These are phyloP conservation scores for Botryosphaeria dothidea DNA, from an alignment of 2,329 filamentous ascomycete species.

Conservation along the genomic window DNA sequence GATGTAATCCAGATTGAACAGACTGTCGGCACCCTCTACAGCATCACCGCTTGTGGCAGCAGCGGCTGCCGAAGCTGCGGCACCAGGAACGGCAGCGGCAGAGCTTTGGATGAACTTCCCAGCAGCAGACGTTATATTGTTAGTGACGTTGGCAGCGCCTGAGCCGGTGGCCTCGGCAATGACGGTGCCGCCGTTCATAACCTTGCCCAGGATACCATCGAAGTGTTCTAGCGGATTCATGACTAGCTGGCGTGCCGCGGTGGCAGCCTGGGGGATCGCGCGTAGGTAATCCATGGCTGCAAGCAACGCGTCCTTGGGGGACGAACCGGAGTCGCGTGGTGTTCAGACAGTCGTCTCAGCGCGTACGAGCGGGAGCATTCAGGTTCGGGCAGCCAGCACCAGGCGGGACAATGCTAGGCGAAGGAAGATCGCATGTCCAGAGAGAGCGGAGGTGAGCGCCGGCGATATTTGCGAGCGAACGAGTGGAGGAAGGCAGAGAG, in stretches of 20 bases:
- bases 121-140: slow-evolving; percentile 43
- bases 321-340: slow-evolving; percentile 7
- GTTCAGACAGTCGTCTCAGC: slow-evolving; percentile 1
- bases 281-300: slow-evolving; percentile 7
- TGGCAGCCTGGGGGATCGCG: slow-evolving; percentile 14
- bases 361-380: slow-evolving; percentile 9
- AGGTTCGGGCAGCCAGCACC: slow-evolving; percentile 12
- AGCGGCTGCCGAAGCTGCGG: slow-evolving; percentile 38
- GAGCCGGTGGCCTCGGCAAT: slow-evolving; percentile 58
- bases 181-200: slow-evolving; percentile 50
- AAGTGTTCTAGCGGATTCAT: slow-evolving; percentile 17
- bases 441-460: neutral
- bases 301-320: neutral
- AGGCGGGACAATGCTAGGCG: slow-evolving; percentile 5
- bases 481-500: neutral
- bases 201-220: slow-evolving; percentile 17
- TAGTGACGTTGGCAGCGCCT: slow-evolving; percentile 27
- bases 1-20: slow-evolving; percentile 27
- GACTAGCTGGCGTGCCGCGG: slow-evolving; percentile 17
- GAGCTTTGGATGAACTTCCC: slow-evolving; percentile 45
- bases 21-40: slow-evolving; percentile 41
- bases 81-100: slow-evolving; percentile 44
- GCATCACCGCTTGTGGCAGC: slow-evolving; percentile 30
- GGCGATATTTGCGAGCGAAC: neutral
- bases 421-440: slow-evolving; percentile 7